Conservation (phyloP, 1,284 basidiomycete genomes). For the Pholiota adiposa region DNA sequence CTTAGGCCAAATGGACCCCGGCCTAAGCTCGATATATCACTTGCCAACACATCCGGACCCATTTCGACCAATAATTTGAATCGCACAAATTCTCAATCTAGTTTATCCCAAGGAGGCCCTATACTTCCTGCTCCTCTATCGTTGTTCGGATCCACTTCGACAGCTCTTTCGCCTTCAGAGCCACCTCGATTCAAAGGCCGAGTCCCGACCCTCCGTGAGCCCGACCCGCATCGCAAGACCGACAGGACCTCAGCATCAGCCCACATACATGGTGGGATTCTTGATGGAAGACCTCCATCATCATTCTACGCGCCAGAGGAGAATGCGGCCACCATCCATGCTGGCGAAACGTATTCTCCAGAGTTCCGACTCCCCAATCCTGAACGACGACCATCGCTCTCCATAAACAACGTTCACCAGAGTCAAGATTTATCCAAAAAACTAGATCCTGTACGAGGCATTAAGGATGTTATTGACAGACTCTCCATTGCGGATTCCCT, state of each 20-base stretch:
- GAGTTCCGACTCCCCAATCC: not conserved
- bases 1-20: not conserved
- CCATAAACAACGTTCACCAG: not conserved
- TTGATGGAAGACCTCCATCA: not conserved
- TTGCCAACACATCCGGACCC: not conserved
- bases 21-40: not conserved
- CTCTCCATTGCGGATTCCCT: not conserved
- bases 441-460: not conserved
- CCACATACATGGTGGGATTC: conserved; percentile 15
- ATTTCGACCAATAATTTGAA: not conserved
- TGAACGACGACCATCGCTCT: not conserved
- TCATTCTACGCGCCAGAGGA: conserved; percentile 16
- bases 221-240: conserved; percentile 5
- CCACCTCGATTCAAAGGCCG: conserved; percentile 20
- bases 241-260: conserved; percentile 33
- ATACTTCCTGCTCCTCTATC: not conserved
- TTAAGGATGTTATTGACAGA: not conserved
- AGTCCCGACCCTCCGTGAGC: conserved; percentile 18
- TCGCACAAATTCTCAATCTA: not conserved
- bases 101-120: not conserved
- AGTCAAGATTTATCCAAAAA: not conserved
- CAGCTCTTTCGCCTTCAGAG: conserved; percentile 14
- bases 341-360: conserved; percentile 29
- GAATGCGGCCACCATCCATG: conserved; percentile 49
- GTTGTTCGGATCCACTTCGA: not conserved